Percentiles rank a stretch among this genome's conserved stretches.
Evolutionary conservation across 2,329 filamentous ascomycete species (phyloP).

Genomic region (Hymenotorrendiella dingleyae): DNA sequence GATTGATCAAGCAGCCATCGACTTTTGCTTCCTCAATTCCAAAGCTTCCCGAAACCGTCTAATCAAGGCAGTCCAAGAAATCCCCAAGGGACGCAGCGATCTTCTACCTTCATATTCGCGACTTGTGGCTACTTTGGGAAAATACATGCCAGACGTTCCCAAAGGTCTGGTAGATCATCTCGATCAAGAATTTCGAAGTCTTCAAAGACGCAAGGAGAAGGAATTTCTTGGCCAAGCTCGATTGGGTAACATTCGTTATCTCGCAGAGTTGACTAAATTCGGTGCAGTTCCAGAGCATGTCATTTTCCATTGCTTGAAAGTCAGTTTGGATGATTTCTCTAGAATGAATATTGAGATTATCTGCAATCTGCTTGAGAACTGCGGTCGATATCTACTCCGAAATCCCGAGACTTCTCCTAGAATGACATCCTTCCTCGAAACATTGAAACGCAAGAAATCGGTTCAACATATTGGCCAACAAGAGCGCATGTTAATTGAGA

Average conservation of each 20-base stretch:
- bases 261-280: conserved; percentile 96
- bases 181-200: conserved; percentile 92
- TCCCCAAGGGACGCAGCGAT: conserved; percentile 90
- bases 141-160: conserved; percentile 90
- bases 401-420: conserved; percentile 89
- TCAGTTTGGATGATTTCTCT: conserved; percentile 95
- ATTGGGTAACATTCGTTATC: conserved; percentile 91
- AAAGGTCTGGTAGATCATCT: conserved; percentile 88
- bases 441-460: conserved; percentile 88
- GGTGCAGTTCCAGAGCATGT: conserved; percentile 97
- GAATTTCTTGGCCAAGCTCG: conserved; percentile 94
- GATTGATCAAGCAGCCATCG: conserved; percentile 87
- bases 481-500: conserved; percentile 97
- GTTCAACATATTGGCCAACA: conserved; percentile 93
- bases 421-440: conserved; percentile 92
- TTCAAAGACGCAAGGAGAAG: conserved; percentile 95
- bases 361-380: conserved; percentile 92
- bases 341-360: conserved; percentile 99
- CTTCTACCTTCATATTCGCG: conserved; percentile 88
- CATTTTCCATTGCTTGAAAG: conserved; percentile 97
- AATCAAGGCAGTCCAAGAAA: conserved; percentile 86
- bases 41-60: conserved; percentile 94
- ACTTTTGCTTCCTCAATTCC: conserved; percentile 97
- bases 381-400: conserved; percentile 85
- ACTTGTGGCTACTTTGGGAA: conserved; percentile 84